phyloP scores from a whole-genome alignment of 2,329 filamentous ascomycete genomes.

The Aurifilum marmelostoma region DNA sequence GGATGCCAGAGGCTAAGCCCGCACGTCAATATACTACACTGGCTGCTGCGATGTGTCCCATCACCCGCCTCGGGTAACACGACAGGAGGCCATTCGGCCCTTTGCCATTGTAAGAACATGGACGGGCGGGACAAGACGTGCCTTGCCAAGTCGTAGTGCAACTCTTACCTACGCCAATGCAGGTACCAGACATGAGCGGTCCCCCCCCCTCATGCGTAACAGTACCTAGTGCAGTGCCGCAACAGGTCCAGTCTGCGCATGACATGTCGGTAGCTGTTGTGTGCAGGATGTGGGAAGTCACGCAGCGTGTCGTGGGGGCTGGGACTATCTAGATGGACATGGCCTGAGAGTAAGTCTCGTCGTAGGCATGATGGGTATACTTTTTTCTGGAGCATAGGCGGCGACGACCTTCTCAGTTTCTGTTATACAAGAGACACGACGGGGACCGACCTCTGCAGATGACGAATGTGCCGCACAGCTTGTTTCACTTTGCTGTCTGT shows the following conservation, averaged over 20 bases:
- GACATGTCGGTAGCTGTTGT: background rate
- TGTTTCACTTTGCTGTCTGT: too few relatives aligned
- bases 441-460: background rate
- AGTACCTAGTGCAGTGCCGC: slow-evolving; percentile 1
- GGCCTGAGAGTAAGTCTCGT: background rate
- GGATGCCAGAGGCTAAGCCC: background rate
- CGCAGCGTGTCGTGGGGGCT: background rate
- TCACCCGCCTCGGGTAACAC: background rate
- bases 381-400: background rate
- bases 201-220: background rate
- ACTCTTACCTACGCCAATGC: slow-evolving; percentile 8
- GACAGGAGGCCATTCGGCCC: background rate
- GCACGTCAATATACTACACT: background rate
- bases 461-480: background rate
- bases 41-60: background rate
- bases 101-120: too few relatives aligned
- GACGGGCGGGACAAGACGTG: background rate
- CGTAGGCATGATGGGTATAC: background rate
- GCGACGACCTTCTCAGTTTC: background rate
- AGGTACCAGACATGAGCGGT: background rate
- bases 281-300: background rate
- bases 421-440: background rate
- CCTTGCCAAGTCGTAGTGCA: background rate
- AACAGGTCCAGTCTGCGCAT: background rate
- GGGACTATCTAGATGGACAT: background rate